Evolutionary conservation across 2,329 filamentous ascomycete species (phyloP), one percentile per base, ranked within the genome.

Genomic region (Nothophaeocryptopus gaeumannii): DNA sequence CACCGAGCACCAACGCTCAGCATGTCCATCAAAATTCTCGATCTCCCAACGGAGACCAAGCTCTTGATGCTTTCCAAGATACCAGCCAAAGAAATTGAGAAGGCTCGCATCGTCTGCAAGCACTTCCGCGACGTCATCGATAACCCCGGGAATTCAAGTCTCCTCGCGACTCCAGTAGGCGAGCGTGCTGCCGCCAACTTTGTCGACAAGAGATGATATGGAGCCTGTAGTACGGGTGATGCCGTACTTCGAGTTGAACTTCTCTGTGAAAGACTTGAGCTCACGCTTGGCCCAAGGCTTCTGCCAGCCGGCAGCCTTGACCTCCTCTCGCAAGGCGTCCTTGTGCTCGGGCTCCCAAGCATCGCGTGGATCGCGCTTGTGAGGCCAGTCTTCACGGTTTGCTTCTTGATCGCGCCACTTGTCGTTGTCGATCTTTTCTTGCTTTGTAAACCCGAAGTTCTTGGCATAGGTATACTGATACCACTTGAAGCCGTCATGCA

Each of bases 381-480:
- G 76, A n/a, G 86, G 49, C 57, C 57, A 61, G 10, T 44, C 45
- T 33, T 49, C 34, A 29, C 59, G 59, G 3, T 31, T 13, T 14
- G 42, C 34, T 10, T 36, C 13, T 39, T 60, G 58, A 30, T 55
- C 46, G 65, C 12, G 74, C 68, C 39, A 74, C 72, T 61, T 85
- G 81, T 65, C 87, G 83, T 42, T 77, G 75, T 47, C 96, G 77
- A 4, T 83, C 79, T 58, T 89, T 84, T 35, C 30, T 31, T 36
- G 26, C 20, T 52, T 42, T 5, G 37, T 34, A 55, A 56, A 61
- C 42, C 52, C 39, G 31, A 53, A 13, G 9, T 12, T 61, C 82
- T 92, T 34, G 90, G 91, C 50, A 92, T 79, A 0, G 90, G 86
- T 13, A 95, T 79, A 55, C 85, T 85, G n/a, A 92, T 78, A 42